Base-by-base conservation (phyloP, 306 rosid species). In the Pachyrhizus erosus region DNA sequence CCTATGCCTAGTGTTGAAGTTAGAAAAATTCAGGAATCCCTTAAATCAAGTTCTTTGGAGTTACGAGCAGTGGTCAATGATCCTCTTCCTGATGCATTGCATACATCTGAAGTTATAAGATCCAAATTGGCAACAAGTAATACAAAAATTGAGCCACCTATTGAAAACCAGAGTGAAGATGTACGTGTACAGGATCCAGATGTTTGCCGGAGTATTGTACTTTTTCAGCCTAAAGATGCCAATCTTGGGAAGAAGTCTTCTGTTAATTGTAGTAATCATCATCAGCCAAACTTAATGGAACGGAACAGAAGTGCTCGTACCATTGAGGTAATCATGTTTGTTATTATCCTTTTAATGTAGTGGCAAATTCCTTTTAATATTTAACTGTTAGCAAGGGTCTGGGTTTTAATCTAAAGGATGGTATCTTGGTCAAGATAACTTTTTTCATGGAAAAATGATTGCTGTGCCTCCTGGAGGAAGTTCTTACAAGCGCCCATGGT, bases 11-110 rank as follows among this genome's bases (percentile, higher is more conserved):
- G 87, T 78, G 20, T 86, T 78, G 91, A 89, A 55, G 91, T 87
- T 51, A 75, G 55, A 15, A 84, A 73, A 79, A 86, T 83, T n/a
- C 91, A 48, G 65, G 89, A 93, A 80, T 90, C 97, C 70, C 91
- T 96, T 34, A 87, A 45, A 83, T 86, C 90, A 73, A 93, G 99
- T 86, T 74, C 84, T 73, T 66, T 65, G 73, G 96, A 91, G 84
- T 62, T 93, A 73, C 82, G 67, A 67, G 87, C 87, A 23, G 78
- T 73, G 81, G 94, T 93, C 68, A 88, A 73, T 5, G 98, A 96
- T 80, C 97, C 98, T 71, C 97, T 96, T 86, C 94, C 96, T 2
- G 89, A 82, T 66, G 91, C 92, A 8, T 78, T 96, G 70, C 88
- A 20, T 8, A 29, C 27, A 18, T 84, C 98, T 26, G 93, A 89